These are phyloP conservation scores for Neoscytalidium dimidiatum DNA, from an alignment of 2,329 filamentous ascomycete species.

Conservation along the genomic window DNA sequence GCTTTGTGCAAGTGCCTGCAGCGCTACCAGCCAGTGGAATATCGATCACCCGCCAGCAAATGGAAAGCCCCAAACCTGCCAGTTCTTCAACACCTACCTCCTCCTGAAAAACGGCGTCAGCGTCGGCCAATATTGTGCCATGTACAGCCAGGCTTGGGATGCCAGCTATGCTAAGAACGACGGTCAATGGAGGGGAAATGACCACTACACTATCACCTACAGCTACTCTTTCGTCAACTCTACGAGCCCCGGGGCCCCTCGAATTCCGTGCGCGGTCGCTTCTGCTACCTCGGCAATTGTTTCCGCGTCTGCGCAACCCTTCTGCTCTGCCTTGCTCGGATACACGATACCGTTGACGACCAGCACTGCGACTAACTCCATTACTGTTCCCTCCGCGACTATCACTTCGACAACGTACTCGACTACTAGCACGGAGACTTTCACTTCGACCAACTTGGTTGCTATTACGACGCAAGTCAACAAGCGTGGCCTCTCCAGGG, in stretches of 20 bases:
- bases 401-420: no score
- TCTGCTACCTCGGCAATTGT: background rate
- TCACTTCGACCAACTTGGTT: no score
- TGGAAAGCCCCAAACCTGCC: slow-evolving; percentile 24
- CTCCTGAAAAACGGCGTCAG: slow-evolving; percentile 27
- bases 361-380: background rate
- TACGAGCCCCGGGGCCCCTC: background rate
- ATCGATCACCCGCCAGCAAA: background rate
- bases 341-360: background rate
- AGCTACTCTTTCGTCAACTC: slow-evolving; percentile 3
- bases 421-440: no score
- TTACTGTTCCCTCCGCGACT: background rate
- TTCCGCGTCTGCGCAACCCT: background rate
- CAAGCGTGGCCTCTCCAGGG: no score
- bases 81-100: slow-evolving; percentile 37
- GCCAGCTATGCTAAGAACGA: background rate
- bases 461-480: no score
- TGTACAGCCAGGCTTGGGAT: slow-evolving; percentile 1
- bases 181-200: background rate
- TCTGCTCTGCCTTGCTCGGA: background rate
- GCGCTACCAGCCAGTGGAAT: slow-evolving; percentile 8
- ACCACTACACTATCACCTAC: background rate
- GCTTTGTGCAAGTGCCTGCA: slow-evolving; percentile 33
- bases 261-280: background rate
- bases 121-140: slow-evolving; percentile 26